phyloP scores from a whole-genome alignment of 78 protist genomes.

The Trichosphaerium sp. region DNA sequence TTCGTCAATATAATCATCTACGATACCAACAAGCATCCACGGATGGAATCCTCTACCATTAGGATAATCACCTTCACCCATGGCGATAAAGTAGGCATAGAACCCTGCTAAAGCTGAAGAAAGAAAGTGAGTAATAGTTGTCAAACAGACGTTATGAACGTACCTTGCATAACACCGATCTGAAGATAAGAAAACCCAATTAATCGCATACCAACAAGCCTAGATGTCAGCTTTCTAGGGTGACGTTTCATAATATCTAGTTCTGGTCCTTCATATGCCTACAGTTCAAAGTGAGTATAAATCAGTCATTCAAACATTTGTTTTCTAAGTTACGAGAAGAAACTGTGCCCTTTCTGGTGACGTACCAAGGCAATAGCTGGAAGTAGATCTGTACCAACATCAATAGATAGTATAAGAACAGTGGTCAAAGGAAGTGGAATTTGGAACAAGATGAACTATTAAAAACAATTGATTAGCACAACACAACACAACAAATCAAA shows the following conservation, averaged over 20 bases:
- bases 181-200: slow-evolving; percentile 53
- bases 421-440: slow-evolving; percentile 76
- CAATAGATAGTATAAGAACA: slow-evolving; percentile 69
- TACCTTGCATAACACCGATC: slow-evolving; percentile 64
- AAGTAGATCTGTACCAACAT: slow-evolving; percentile 79
- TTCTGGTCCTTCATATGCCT: slow-evolving; percentile 83
- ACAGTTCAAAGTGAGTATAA: slow-evolving; percentile 49
- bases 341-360: slow-evolving; percentile 35
- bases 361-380: slow-evolving; percentile 19
- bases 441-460: slow-evolving; percentile 44
- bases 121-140: too few relatives aligned
- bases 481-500: too few relatives aligned
- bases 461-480: too few relatives aligned
- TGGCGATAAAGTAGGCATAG: slow-evolving; percentile 47
- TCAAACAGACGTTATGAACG: too few relatives aligned
- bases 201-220: slow-evolving; percentile 65
- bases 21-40: neutral
- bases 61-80: slow-evolving; percentile 43
- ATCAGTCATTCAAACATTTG: neutral
- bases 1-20: neutral
- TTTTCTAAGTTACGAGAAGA: neutral
- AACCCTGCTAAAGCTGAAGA: slow-evolving; percentile 62
- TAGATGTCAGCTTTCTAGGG: slow-evolving; percentile 68
- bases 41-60: slow-evolving; percentile 58
- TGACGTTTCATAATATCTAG: slow-evolving; percentile 76